Base-by-base conservation (phyloP, 306 rosid genomes). In the Lagenaria siceraria region DNA sequence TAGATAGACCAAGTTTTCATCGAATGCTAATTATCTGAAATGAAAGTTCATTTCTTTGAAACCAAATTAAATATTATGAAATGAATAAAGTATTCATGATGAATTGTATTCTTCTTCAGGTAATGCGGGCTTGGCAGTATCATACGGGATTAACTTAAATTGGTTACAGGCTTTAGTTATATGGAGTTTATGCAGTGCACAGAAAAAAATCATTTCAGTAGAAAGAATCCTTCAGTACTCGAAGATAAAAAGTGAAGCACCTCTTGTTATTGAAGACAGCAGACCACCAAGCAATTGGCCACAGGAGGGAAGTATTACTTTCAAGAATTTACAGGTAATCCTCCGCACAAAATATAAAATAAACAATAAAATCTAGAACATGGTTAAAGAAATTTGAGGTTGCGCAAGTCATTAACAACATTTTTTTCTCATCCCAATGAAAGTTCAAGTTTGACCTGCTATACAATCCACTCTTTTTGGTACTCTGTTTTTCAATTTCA, bases 101-200 rank as follows among this genome's bases (percentile, higher is more conserved):
- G 80, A 81, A 61, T 18, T 83, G 61, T 49, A 38, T 49, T 80
- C 43, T 43, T 55, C 76, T 79, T 60, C 91, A 94, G 98, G 97
- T 80, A 92, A 90, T 78, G 98, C 97, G 2, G 98, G 98, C 33
- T 88, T 94, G 82, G 98, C 98, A 24, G 93, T 94, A 71, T 92
- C 98, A 53, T 94, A 92, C 73, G 98, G 98, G 60, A 94, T 94
- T 85, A 94, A 90, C 83, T 70, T 92, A 84, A 94, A 94, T 84
- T 96, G 87, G 35, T 33, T 84, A 80, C 98, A 90, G 87, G 98
- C 98, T 82, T 68, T 85, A n/a, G 89, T 89, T 68, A 94, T 94
- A 86, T 94, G 98, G 98, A 92, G 88, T 83, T 84, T 94, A 68
- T 94, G 98, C 82, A 92, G 92, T 79, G 96, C 98, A 63, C 96